These are phyloP conservation scores for Holtermanniella nyarrowii DNA, from an alignment of 768 basidiomycete genomes.

Conservation along the genomic window DNA sequence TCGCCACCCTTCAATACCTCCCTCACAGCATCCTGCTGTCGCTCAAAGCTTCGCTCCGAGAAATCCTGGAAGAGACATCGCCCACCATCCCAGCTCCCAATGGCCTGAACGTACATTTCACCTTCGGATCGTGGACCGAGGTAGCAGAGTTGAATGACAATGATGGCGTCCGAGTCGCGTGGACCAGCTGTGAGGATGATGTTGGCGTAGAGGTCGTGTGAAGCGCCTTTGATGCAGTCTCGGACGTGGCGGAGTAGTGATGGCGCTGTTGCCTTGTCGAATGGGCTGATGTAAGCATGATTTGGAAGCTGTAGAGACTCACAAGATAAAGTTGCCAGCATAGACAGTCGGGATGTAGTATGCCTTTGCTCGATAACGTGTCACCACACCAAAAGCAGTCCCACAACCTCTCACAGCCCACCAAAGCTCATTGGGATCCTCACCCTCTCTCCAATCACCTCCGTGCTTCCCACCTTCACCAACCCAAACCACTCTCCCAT, in stretches of 20 bases:
- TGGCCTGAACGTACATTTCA: slow-evolving; percentile 64
- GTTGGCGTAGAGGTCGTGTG: slow-evolving; percentile 79
- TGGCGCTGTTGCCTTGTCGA: slow-evolving; percentile 73
- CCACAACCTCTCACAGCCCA: slow-evolving; percentile 50
- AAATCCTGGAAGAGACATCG: slow-evolving; percentile 79
- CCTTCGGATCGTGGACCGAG: slow-evolving; percentile 64
- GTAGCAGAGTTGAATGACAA: slow-evolving; percentile 84
- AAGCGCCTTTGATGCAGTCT: slow-evolving; percentile 81
- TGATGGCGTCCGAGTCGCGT: slow-evolving; percentile 65
- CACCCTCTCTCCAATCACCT: slow-evolving; percentile 37
- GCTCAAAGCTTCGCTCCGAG: slow-evolving; percentile 74
- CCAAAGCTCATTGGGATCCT: slow-evolving; percentile 33
- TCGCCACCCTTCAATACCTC: slow-evolving; percentile 64
- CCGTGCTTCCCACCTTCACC: slow-evolving; percentile 64
- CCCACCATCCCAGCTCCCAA: slow-evolving; percentile 83
- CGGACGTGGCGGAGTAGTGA: slow-evolving; percentile 84
- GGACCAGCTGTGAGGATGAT: slow-evolving; percentile 84
- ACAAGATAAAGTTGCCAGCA: slow-evolving; percentile 89
- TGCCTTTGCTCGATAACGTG: slow-evolving; percentile 79
- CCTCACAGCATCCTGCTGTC: slow-evolving; percentile 84
- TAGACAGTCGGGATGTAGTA: slow-evolving; percentile 83
- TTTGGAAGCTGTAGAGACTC: slow-evolving; percentile 34
- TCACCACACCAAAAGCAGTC: slow-evolving; percentile 69
- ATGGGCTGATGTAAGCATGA: slow-evolving; percentile 51
- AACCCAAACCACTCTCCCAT: slow-evolving; percentile 71